Conservation (phyloP, 176 grass and related monocot genomes). For the Carex scoparia region DNA sequence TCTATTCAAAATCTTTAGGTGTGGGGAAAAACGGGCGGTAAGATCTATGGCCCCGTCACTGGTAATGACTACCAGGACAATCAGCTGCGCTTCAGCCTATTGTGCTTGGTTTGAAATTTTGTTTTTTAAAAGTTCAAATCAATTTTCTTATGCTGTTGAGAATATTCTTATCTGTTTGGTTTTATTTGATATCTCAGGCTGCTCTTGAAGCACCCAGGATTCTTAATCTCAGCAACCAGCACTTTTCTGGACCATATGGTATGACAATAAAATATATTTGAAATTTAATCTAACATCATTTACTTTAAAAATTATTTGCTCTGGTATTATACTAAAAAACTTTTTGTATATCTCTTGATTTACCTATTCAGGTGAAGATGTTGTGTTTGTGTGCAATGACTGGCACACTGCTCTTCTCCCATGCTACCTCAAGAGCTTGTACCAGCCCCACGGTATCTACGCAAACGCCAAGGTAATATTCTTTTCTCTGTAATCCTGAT, state of each 20-base stretch:
- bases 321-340: neutral
- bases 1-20: conserved; percentile 39
- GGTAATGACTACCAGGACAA: conserved; percentile 77
- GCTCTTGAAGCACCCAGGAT: conserved; percentile 80
- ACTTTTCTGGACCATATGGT: conserved; percentile 73
- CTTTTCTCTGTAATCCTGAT: neutral
- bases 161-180: conserved; percentile 19
- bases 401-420: conserved; percentile 78
- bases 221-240: conserved; percentile 55
- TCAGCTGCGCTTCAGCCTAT: conserved; percentile 80
- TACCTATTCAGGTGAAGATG: conserved; percentile 61
- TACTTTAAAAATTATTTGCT: neutral
- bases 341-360: neutral
- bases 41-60: conserved; percentile 80
- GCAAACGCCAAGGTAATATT: conserved; percentile 55
- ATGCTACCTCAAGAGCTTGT: conserved; percentile 80
- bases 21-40: conserved; percentile 90
- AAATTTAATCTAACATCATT: neutral
- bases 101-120: conserved; percentile 63
- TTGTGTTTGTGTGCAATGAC: conserved; percentile 87
- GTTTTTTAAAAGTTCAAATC: neutral
- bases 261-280: conserved; percentile 2
- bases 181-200: conserved; percentile 44
- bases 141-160: neutral
- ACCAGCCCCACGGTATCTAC: conserved; percentile 66